Evolutionary conservation across 2,329 filamentous ascomycete genomes (phyloP).

Genomic region (Lasiodiplodia sp.): DNA sequence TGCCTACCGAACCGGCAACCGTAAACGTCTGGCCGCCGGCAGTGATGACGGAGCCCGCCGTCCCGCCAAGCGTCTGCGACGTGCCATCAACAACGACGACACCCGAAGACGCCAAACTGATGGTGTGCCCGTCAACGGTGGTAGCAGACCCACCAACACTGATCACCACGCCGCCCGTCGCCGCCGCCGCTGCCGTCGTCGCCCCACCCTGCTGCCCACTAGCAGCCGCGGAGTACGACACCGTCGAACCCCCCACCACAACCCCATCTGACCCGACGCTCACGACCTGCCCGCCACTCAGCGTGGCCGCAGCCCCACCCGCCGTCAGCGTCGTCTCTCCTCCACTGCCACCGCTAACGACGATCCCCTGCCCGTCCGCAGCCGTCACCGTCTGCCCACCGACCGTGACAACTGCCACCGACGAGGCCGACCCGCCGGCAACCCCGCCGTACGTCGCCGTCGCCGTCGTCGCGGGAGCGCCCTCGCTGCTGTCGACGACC

Average conservation of each 20-base stretch:
- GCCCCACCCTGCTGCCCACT: background rate
- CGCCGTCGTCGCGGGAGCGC: too few relatives aligned
- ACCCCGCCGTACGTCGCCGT: background rate
- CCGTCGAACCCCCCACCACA: background rate
- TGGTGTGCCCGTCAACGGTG: background rate
- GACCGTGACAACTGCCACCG: background rate
- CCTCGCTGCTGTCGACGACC: too few relatives aligned
- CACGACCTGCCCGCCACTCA: background rate
- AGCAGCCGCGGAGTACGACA: too few relatives aligned
- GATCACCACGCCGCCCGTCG: background rate
- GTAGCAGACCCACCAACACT: background rate
- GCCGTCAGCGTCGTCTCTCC: slow-evolving; percentile 1
- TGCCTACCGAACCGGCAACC: background rate
- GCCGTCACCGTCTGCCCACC: background rate
- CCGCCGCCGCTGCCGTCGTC: too few relatives aligned
- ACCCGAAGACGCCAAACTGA: background rate
- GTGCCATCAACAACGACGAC: background rate
- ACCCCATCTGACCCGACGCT: background rate
- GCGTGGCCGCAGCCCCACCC: background rate
- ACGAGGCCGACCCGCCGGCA: background rate
- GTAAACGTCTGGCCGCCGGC: background rate
- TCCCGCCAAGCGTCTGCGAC: background rate
- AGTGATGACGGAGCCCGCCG: background rate
- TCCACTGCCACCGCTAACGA: background rate
- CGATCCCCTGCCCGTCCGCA: background rate